Evolutionary conservation across 495 filamentous ascomycete genomes (phyloP).

Genomic region (Penicillium verhagenii): DNA sequence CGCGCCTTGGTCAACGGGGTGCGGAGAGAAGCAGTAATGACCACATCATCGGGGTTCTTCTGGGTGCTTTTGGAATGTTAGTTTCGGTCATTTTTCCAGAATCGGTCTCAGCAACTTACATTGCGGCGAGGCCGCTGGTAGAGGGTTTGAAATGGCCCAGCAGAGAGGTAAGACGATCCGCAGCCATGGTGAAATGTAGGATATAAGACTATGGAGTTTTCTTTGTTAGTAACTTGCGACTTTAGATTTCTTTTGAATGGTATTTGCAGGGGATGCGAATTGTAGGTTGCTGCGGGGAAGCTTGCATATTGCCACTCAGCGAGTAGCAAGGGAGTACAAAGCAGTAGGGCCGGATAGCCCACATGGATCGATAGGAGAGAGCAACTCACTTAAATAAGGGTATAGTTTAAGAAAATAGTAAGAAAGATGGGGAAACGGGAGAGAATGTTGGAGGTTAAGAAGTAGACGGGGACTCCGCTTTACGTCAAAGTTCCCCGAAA

Average conservation of each 20-base stretch:
- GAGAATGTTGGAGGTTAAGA: not conserved
- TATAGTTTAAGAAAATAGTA: not conserved
- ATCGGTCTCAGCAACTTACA: constrained; percentile 56
- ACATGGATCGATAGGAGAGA: not conserved
- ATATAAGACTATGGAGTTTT: not conserved
- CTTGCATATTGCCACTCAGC: constrained; percentile 6
- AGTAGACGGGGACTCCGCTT: constrained; percentile 16
- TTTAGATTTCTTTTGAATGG: not conserved
- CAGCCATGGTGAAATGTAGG: constrained; percentile 58
- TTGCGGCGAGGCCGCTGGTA: constrained; percentile 55
- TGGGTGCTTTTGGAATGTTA: constrained; percentile 61
- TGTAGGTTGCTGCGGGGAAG: constrained; percentile 27
- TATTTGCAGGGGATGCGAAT: not conserved
- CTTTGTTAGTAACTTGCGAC: not conserved
- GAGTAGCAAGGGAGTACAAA: not conserved
- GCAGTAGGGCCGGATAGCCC: not conserved
- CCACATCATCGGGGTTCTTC: constrained; percentile 94
- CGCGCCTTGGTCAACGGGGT: constrained; percentile 74
- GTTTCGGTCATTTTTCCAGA: constrained; percentile 4
- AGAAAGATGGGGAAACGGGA: not conserved
- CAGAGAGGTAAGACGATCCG: constrained; percentile 81
- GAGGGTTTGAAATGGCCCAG: constrained; percentile 80
- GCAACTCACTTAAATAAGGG: constrained; percentile 17
- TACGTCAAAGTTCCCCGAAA: constrained; percentile 18
- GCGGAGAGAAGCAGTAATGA: constrained; percentile 81